phyloP scores from a whole-genome alignment of 176 grass and related monocot species.

The Elaeis guineensis region DNA sequence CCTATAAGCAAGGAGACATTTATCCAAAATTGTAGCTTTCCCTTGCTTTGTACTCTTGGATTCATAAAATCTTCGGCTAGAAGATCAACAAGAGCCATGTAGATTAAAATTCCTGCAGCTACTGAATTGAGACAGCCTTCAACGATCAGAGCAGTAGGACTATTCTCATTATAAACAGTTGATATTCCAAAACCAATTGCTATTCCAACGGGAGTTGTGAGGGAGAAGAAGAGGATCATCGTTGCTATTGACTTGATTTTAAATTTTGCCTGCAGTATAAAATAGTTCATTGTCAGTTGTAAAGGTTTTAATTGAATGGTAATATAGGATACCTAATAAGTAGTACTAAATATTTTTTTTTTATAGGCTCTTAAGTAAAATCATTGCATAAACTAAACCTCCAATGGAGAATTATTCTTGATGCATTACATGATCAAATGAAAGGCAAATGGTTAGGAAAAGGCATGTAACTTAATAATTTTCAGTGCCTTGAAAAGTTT shows the following conservation, averaged over 20 bases:
- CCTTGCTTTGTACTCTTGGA: slow-evolving; percentile 45
- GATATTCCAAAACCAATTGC: slow-evolving; percentile 42
- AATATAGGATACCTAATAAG: no score
- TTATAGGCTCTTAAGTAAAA: no score
- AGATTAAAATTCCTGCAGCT: slow-evolving; percentile 45
- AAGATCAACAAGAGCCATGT: slow-evolving; percentile 72
- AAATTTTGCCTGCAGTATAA: slow-evolving; percentile 39
- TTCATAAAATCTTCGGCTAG: slow-evolving; percentile 73
- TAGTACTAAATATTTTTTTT: no score
- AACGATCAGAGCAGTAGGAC: slow-evolving; percentile 45
- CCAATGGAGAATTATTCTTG: no score
- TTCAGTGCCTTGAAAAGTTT: no score
- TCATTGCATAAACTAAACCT: no score
- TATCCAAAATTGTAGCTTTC: slow-evolving; percentile 40
- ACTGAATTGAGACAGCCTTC: slow-evolving; percentile 58
- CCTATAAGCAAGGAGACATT: slow-evolving; percentile 43
- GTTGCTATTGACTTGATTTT: slow-evolving; percentile 23
- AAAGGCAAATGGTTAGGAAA: no score
- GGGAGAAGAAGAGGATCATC: no score
- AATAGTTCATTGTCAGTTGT: not conserved
- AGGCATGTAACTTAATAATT: no score
- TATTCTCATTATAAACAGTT: slow-evolving; percentile 43
- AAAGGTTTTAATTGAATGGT: no score
- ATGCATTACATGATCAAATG: no score
- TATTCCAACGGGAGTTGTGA: slow-evolving; percentile 59